Base-by-base conservation (phyloP, 1,284 basidiomycete species). In the Tilletia walkeri region DNA sequence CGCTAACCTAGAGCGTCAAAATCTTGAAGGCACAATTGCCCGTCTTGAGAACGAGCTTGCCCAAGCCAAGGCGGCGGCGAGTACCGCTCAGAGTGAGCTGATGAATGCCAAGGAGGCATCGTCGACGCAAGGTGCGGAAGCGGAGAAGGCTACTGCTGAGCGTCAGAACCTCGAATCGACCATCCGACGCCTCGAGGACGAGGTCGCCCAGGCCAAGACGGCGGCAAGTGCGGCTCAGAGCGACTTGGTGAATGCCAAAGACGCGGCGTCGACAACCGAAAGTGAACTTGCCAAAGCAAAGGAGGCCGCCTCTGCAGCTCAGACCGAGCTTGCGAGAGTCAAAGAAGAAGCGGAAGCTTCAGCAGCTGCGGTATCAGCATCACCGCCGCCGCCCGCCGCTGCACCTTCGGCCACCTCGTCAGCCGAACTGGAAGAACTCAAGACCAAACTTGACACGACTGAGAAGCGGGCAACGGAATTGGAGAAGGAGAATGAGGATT, bases 401-500 rank as follows among this genome's bases (percentile, higher is more conserved):
- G 24, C 24, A 30, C 24, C 24, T 65, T 12, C 49, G 5, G 14
- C 18, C 47, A n/a, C 39, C 24, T 24, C 45, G 6, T 53, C 56
- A 4, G 63, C 41, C 24, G 77, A 79, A 34, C 75, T 69, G 3
- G 73, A 79, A 4, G 76, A 80, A 50, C 69, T 68, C 3, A 80
- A 81, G 53, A 68, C 74, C 66, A 83, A 12, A 61, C 81, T 92
- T 4, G 85, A 86, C 63, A 85, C 84, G 1, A 87, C 89, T 30
- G 88, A 90, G 76, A 86, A 86, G 69, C 90, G 90, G 81, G 86
- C 88, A 61, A 88, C 88, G 74, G 92, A 94, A n/a, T 88, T 89
- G 36, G 91, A 93, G 84, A 94, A 93, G 85, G 93, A 95, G 82
- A 92, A 94, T 78, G 94, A 95, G 81, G 93, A 96, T 84, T 84